Evolutionary conservation across 192 early-diverging fungal genomes (phyloP), one percentile per base, ranked within the genome.

Genomic region (Coemansia sp.): DNA sequence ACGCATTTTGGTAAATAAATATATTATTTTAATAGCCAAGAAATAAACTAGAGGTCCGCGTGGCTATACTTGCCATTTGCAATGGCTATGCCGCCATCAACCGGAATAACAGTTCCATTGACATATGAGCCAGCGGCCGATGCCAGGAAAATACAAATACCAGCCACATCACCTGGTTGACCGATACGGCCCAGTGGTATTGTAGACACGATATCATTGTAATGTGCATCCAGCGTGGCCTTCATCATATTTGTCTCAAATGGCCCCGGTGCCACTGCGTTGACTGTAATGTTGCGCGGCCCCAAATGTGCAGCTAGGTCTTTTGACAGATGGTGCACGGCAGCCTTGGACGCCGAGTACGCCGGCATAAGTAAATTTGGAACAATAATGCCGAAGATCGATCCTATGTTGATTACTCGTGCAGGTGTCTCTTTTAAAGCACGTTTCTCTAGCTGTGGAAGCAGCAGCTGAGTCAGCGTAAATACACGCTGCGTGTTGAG

Each of bases 321-420:
- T 6, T 82, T 67, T 0, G 89, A 87, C 65, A 93, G 56, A 47
- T 93, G 92, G 66, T 91, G 89, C 19, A 91, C 67, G 0, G 86
- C 92, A 0, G 90, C 92, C 76, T 93, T 93, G 19, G 88, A 90
- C 27, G 88, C 85, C 38, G 88, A 82, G 67, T 93, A 93, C 5
- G 91, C 91, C 58, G 87, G 87, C 8, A 84, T 88, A 27, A 87
- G 78, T 22, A 76, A 72, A 0, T 27, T 23, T 2, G 86, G 77
- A 29, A 84, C 73, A 21, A 64, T 79, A 27, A 88, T 63, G 12
- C 89, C 88, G 35, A 88, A 88, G 59, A 94, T 81, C 4, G 85
- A 90, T 4, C 91, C 89, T 68, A 97, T 90, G 74, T 96, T 97
- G 81, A 97, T 96, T 19, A 97, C 86, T 21, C 19, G 19, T 21